These are phyloP conservation scores for Lentinula detonsa DNA, from an alignment of 768 basidiomycete genomes.

Conservation along the genomic window DNA sequence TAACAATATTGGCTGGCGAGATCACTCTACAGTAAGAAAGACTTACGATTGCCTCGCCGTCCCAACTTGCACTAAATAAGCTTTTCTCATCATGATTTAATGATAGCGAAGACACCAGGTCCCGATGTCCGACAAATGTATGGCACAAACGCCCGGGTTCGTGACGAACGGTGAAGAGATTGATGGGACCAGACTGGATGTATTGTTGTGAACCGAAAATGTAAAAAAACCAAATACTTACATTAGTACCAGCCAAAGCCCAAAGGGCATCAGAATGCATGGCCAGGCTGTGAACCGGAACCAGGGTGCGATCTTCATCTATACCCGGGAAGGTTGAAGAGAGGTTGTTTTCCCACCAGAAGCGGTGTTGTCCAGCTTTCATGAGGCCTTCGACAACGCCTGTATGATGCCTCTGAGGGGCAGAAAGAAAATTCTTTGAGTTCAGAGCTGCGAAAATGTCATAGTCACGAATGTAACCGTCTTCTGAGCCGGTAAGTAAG, in stretches of 20 bases:
- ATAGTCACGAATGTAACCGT: slow-evolving; percentile 90
- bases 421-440: slow-evolving; percentile 79
- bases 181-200: slow-evolving; percentile 78
- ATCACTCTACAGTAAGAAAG: not conserved
- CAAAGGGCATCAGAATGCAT: slow-evolving; percentile 94
- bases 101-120: slow-evolving; percentile 80
- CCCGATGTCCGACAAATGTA: slow-evolving; percentile 68
- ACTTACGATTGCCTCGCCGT: slow-evolving; percentile 80
- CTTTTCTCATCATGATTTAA: slow-evolving; percentile 79
- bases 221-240: slow-evolving; percentile 31
- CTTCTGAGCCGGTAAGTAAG: slow-evolving; percentile 85
- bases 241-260: slow-evolving; percentile 84
- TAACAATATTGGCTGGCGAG: not conserved
- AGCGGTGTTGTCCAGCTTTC: slow-evolving; percentile 81
- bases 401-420: slow-evolving; percentile 84
- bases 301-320: slow-evolving; percentile 46
- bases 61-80: slow-evolving; percentile 92
- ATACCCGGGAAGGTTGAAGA: slow-evolving; percentile 13
- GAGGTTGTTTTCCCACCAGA: slow-evolving; percentile 85
- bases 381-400: slow-evolving; percentile 89
- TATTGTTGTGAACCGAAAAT: slow-evolving; percentile 11
- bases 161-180: slow-evolving; percentile 89
- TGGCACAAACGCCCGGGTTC: slow-evolving; percentile 78
- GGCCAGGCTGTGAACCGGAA: slow-evolving; percentile 85
- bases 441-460: slow-evolving; percentile 88